Evolutionary conservation across 2,329 filamentous ascomycete genomes (phyloP), one percentile per base, ranked within the genome.

Genomic region (Botrytis galanthina): DNA sequence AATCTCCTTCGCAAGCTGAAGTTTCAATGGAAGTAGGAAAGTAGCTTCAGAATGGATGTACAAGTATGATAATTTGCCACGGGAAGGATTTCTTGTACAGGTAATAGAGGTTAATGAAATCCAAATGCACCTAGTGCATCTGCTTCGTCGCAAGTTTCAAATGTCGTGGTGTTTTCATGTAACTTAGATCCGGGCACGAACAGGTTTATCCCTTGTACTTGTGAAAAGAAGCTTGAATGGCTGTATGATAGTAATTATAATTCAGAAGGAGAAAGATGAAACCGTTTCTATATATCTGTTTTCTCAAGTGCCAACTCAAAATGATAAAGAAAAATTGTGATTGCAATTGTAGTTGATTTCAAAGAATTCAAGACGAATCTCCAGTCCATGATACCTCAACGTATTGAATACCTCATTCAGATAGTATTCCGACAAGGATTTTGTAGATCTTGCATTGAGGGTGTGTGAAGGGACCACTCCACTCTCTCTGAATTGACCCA

Each of bases 131-230:
- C n/a, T 57, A 26, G 35, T 22, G 29, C 42, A 63, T n/a, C 51
- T 61, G 46, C 60, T 66, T 66, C 70, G 46, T 57, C 35, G 35
- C 60, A 54, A 64, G 60, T 71, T 71, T 71, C 70, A 66, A 66
- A 71, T 66, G 35, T n/a, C 10, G 42, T 54, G 32, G 44, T 44
- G n/a, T 29, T 8, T 63, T 22, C 46, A 39, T 29, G 68, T 48
- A 70, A 70, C n/a, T n/a, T n/a, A 35, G 51, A 70, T 62, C 29
- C 29, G 42, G 29, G 42, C 37, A 44, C 51, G n/a, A 48, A 46
- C 16, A 32, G 37, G 26, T n/a, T 35, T 22, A 29, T n/a, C 16
- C 22, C 29, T 61, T 48, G 14, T 42, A 57, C 51, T 57, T n/a
- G 29, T n/a, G 37, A 62, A 37, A 51, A 67, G 63, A 67, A 9